Conservation (phyloP, 192 early-diverging fungal species). For the Backusella tuberculispora region DNA sequence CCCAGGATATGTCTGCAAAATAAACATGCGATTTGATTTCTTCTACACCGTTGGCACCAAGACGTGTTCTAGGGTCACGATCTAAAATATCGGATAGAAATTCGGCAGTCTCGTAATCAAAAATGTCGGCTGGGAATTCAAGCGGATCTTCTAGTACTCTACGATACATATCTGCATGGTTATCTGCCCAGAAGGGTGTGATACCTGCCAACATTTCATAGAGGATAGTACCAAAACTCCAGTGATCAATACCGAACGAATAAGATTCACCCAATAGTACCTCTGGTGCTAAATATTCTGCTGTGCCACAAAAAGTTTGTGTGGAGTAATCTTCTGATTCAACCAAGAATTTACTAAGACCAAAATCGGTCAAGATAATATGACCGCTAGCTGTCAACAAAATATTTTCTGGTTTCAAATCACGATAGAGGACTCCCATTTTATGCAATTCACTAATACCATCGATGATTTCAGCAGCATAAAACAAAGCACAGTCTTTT, state of each 20-base stretch:
- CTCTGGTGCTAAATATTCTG: slow-evolving; percentile 84
- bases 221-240: slow-evolving; percentile 87
- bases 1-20: slow-evolving; percentile 75
- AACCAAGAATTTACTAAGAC: slow-evolving; percentile 74
- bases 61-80: slow-evolving; percentile 60
- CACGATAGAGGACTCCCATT: slow-evolving; percentile 88
- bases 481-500: slow-evolving; percentile 80
- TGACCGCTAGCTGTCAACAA: slow-evolving; percentile 77
- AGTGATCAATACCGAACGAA: slow-evolving; percentile 83
- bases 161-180: slow-evolving; percentile 58
- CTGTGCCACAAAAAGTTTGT: slow-evolving; percentile 76
- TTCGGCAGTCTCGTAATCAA: slow-evolving; percentile 42
- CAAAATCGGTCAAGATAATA: slow-evolving; percentile 90
- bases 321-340: slow-evolving; percentile 35
- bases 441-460: slow-evolving; percentile 87
- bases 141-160: slow-evolving; percentile 56
- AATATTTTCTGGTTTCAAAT: slow-evolving; percentile 79
- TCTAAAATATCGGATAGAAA: slow-evolving; percentile 53
- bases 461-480: slow-evolving; percentile 85
- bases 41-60: slow-evolving; percentile 64
- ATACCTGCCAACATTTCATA: slow-evolving; percentile 89
- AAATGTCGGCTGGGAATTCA: slow-evolving; percentile 50
- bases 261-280: slow-evolving; percentile 60
- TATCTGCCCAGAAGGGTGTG: slow-evolving; percentile 61
- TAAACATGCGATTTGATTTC: slow-evolving; percentile 79